These are phyloP conservation scores for Ophiostoma montium DNA, from an alignment of 2,329 filamentous ascomycete genomes.

Conservation along the genomic window DNA sequence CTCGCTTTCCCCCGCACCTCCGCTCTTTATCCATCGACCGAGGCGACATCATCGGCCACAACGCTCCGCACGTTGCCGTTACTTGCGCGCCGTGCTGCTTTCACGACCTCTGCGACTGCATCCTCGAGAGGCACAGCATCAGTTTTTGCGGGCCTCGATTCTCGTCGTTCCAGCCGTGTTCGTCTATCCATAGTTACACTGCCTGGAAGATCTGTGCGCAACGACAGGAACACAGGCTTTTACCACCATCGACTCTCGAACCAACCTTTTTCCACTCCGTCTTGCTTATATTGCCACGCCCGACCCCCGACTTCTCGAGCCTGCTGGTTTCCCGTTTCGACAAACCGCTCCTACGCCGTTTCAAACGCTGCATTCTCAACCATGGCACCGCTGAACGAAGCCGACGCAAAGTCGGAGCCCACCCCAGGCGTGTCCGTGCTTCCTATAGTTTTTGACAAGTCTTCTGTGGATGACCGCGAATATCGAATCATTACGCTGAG, in stretches of 20 bases:
- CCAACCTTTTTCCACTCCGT: no score
- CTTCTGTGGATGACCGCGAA: constrained; percentile 68
- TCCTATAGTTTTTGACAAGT: constrained; percentile 66
- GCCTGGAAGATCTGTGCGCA: neutral
- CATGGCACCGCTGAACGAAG: neutral
- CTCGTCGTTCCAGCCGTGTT: neutral
- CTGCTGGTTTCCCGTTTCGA: neutral
- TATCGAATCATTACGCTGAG: constrained; percentile 77
- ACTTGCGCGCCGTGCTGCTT: constrained; percentile 1
- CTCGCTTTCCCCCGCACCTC: neutral
- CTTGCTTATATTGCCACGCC: neutral
- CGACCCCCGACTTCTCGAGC: neutral
- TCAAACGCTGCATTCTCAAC: neutral
- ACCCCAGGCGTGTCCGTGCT: constrained; percentile 20
- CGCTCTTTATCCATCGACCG: neutral
- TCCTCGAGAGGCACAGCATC: constrained; percentile 2
- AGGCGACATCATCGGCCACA: neutral
- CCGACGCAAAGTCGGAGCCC: neutral
- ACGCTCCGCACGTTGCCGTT: neutral
- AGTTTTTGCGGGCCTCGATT: neutral
- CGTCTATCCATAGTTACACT: constrained; percentile 1
- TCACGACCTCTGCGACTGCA: neutral
- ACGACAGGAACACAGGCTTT: neutral
- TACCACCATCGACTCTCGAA: neutral
- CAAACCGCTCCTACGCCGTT: neutral